A percentile compares a stretch with the other conserved stretches of the same genome.
phyloP scores from a whole-genome alignment of 257 asterid species.

The Primulina huaijiensis region DNA sequence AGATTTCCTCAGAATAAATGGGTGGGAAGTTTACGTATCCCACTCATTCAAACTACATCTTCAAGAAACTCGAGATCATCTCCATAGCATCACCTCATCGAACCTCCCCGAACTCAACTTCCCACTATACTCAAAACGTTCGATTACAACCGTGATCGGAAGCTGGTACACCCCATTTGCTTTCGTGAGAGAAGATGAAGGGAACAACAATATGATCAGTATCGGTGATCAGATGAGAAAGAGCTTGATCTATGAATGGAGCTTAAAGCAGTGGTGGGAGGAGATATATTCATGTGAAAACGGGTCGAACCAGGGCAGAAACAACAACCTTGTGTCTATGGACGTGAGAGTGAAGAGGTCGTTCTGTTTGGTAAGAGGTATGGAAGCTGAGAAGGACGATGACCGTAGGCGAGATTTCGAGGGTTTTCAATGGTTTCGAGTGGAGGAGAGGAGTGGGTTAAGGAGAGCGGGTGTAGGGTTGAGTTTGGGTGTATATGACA shows the following conservation, averaged over 20 bases:
- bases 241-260: conserved; percentile 53
- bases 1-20: conserved; percentile 51
- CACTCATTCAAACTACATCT: conserved; percentile 40
- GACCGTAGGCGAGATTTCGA: conserved; percentile 30
- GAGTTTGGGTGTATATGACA: neutral
- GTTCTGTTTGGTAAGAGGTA: conserved; percentile 45
- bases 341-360: conserved; percentile 50
- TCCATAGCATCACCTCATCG: conserved; percentile 24
- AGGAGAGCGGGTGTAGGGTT: neutral
- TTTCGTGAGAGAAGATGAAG: conserved; percentile 46
- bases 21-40: conserved; percentile 56
- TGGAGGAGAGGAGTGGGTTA: neutral
- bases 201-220: no score
- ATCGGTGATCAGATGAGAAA: conserved; percentile 47
- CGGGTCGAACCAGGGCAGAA: conserved; percentile 13
- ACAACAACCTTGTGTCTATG: conserved; percentile 31
- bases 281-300: conserved; percentile 47
- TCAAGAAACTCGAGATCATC: conserved; percentile 54
- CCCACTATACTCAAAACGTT: conserved; percentile 45
- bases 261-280: conserved; percentile 84
- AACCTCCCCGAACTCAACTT: conserved; percentile 46
- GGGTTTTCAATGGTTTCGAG: conserved; percentile 25
- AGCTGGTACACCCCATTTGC: conserved; percentile 73
- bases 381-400: conserved; percentile 58
- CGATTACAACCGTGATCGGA: conserved; percentile 51